Conservation (phyloP, 306 rosid genomes). For the Pueraria montana region DNA sequence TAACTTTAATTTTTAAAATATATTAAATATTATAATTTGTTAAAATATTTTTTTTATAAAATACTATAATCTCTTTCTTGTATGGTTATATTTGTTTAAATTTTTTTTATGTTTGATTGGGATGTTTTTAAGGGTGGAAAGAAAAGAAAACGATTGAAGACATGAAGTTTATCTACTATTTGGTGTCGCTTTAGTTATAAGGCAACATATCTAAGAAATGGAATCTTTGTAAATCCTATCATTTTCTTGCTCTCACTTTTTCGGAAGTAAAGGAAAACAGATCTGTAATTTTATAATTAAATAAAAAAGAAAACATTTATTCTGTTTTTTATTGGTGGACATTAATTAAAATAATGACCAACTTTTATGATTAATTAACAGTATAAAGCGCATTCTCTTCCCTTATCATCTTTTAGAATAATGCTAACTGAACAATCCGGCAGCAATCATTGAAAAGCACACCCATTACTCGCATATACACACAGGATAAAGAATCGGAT, state of each 20-base stretch:
- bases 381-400: not conserved
- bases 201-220: not conserved
- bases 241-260: not conserved
- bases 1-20: not conserved
- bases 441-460: not conserved
- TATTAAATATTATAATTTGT: not conserved
- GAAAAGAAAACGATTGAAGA: slow-evolving; percentile 6
- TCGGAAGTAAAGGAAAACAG: not conserved
- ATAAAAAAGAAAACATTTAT: not conserved
- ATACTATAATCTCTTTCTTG: not conserved
- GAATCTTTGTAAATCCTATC: not conserved
- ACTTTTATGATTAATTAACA: not conserved
- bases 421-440: not conserved
- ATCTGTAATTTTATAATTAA: not conserved
- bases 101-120: not conserved
- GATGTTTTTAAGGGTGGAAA: not conserved
- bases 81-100: not conserved
- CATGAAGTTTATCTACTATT: not conserved
- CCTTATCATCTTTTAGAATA: not conserved
- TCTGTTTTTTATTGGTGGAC: not conserved
- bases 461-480: not conserved
- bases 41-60: not conserved
- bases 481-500: not conserved
- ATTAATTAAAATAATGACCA: not conserved
- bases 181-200: not conserved